These are phyloP conservation scores for Beauveria scarabaeidicola DNA, from an alignment of 2,329 filamentous ascomycete genomes.

Conservation along the genomic window DNA sequence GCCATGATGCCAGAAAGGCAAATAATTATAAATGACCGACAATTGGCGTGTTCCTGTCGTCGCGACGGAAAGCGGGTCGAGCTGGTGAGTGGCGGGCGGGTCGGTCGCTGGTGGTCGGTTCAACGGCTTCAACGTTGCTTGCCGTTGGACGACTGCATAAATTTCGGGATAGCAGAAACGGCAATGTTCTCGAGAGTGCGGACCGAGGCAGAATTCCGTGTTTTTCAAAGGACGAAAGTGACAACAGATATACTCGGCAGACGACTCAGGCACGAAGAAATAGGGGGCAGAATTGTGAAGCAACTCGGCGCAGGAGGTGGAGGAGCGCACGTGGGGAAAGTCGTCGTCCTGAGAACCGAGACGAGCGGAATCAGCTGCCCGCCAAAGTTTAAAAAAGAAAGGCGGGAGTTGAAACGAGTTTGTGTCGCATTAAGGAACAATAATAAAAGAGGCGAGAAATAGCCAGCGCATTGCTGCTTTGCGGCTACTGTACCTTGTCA, in stretches of 20 bases:
- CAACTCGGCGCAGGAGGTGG: not conserved
- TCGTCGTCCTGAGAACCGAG: constrained; percentile 1
- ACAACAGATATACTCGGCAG: not conserved
- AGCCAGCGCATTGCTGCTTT: no score
- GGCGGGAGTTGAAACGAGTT: no score
- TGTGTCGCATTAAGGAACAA: no score
- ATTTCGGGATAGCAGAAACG: not conserved
- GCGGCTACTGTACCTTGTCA: no score
- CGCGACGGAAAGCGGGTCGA: constrained; percentile 10
- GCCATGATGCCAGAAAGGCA: constrained; percentile 29
- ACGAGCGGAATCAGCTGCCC: not conserved
- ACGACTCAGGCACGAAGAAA: not conserved
- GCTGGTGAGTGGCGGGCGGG: constrained; percentile 1
- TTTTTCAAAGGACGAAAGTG: not conserved
- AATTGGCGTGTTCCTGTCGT: constrained; percentile 9
- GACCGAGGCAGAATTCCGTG: not conserved
- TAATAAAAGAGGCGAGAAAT: not conserved
- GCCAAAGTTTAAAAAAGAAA: no score
- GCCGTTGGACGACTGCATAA: not conserved
- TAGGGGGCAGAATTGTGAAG: constrained; percentile 1
- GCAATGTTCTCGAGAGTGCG: not conserved
- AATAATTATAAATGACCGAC: no score
- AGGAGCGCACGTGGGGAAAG: constrained; percentile 8
- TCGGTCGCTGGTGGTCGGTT: not conserved
- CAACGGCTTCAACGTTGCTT: not conserved